Percentiles rank a stretch among this genome's conserved stretches.
phyloP scores from a whole-genome alignment of 1,139 yeast species.

The Debaryomyces nepalensis region DNA sequence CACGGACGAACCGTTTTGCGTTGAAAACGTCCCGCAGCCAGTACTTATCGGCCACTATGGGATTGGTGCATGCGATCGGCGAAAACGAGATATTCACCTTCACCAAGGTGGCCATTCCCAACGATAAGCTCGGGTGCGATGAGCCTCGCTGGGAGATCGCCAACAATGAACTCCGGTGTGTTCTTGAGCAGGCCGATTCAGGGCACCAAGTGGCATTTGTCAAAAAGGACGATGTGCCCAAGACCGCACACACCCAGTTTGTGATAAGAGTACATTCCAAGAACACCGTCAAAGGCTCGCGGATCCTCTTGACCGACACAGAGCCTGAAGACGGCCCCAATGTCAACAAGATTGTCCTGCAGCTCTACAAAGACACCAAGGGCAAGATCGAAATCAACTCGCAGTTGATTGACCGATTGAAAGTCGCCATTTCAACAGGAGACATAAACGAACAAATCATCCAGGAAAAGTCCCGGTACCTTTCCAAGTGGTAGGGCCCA shows the following conservation, averaged over 20 bases:
- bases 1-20: constrained; percentile 12
- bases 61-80: constrained; percentile 13
- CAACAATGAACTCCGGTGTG: constrained; percentile 2
- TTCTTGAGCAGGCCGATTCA: constrained; percentile 1
- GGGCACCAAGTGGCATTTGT: not conserved
- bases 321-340: constrained; percentile 11
- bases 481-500: constrained; percentile 13
- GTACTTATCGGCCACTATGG: constrained; percentile 12
- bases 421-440: constrained; percentile 15
- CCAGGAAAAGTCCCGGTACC: constrained; percentile 16
- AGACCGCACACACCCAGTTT: constrained; percentile 5
- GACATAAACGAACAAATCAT: constrained; percentile 17
- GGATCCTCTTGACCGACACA: constrained; percentile 1
- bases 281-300: constrained; percentile 14
- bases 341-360: constrained; percentile 12
- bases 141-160: constrained; percentile 12
- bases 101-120: not conserved
- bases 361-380: constrained; percentile 17
- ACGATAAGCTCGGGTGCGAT: not conserved
- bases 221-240: not conserved
- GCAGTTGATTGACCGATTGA: constrained; percentile 15
- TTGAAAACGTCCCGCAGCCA: constrained; percentile 10
- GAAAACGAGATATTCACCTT: constrained; percentile 14
- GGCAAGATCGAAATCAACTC: constrained; percentile 16
- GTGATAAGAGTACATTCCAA: constrained; percentile 14